Evolutionary conservation across 176 grass and related monocot species (phyloP).

Genomic region (Alloteropsis semialata): DNA sequence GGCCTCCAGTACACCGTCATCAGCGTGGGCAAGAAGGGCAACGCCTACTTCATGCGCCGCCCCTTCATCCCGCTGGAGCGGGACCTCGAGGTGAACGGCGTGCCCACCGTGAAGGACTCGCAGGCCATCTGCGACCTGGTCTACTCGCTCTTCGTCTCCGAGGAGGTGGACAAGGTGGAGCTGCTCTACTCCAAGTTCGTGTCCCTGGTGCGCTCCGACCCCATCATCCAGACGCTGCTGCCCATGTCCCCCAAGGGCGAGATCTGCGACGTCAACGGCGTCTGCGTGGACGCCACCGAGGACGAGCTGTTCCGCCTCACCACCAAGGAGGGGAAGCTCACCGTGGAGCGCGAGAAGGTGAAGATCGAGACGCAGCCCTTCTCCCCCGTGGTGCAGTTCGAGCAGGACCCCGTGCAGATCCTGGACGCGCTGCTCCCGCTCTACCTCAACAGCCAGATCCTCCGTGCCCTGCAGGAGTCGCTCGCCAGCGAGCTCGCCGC

Average conservation of each 20-base stretch:
- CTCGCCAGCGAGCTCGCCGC: conserved; percentile 84
- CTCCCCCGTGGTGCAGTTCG: conserved; percentile 81
- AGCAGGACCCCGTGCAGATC: conserved; percentile 93
- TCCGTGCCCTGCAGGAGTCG: conserved; percentile 80
- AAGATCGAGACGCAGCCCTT: conserved; percentile 56
- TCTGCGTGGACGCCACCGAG: conserved; percentile 73
- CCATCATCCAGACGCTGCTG: conserved; percentile 83
- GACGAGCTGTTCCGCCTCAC: conserved; percentile 92
- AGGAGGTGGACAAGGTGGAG: conserved; percentile 95
- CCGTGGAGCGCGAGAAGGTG: conserved; percentile 79
- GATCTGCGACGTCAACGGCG: conserved; percentile 80
- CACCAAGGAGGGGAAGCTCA: conserved; percentile 85
- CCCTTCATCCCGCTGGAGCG: conserved; percentile 65
- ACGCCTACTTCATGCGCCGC: conserved; percentile 64
- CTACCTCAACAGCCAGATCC: conserved; percentile 92
- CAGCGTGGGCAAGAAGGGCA: conserved; percentile 90
- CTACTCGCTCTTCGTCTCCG: conserved; percentile 83
- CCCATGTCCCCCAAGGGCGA: conserved; percentile 90
- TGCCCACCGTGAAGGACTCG: conserved; percentile 80
- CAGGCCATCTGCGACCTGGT: conserved; percentile 83
- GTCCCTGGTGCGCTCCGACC: conserved; percentile 71
- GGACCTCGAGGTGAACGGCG: conserved; percentile 44
- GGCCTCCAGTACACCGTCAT: conserved; percentile 64
- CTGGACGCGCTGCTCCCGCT: conserved; percentile 83
- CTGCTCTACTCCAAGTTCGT: conserved; percentile 92